phyloP scores from a whole-genome alignment of 2,329 filamentous ascomycete genomes.

The Zymoseptoria brevis region DNA sequence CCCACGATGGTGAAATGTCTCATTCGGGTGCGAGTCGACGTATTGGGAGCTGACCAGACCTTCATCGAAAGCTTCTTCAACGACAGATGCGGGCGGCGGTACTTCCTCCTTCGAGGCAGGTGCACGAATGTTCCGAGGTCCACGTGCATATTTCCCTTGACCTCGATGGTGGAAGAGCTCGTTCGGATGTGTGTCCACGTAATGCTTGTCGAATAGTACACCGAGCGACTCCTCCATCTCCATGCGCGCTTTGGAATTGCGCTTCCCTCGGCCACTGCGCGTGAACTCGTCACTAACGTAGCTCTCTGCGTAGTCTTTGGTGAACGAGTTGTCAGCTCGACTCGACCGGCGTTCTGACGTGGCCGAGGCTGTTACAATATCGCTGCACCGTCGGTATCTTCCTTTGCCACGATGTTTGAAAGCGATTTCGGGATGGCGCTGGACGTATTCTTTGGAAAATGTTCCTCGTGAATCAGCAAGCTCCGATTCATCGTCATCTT shows the following conservation, averaged over 20 bases:
- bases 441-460: constrained; percentile 10
- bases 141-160: constrained; percentile 20
- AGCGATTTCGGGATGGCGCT: constrained; percentile 13
- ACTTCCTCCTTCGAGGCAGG: constrained; percentile 1
- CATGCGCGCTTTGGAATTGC: constrained; percentile 8
- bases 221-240: constrained; percentile 6
- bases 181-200: constrained; percentile 20
- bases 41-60: constrained; percentile 18
- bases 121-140: constrained; percentile 2
- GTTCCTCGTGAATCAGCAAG: background rate
- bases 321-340: constrained; percentile 11
- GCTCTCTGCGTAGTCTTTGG: constrained; percentile 11
- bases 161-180: constrained; percentile 22
- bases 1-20: constrained; percentile 25
- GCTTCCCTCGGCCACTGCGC: constrained; percentile 10
- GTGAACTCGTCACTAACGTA: constrained; percentile 12
- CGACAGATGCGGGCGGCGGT: background rate
- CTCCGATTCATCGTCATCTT: constrained; percentile 1
- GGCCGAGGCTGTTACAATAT: constrained; percentile 3
- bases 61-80: constrained; percentile 3
- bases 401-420: constrained; percentile 19
- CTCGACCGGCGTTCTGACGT: constrained; percentile 17
- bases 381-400: constrained; percentile 15
- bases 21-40: constrained; percentile 21
- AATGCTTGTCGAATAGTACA: constrained; percentile 16